Evolutionary conservation across 495 filamentous ascomycete species (phyloP).

Genomic region (Aspergillus olivimuriae): DNA sequence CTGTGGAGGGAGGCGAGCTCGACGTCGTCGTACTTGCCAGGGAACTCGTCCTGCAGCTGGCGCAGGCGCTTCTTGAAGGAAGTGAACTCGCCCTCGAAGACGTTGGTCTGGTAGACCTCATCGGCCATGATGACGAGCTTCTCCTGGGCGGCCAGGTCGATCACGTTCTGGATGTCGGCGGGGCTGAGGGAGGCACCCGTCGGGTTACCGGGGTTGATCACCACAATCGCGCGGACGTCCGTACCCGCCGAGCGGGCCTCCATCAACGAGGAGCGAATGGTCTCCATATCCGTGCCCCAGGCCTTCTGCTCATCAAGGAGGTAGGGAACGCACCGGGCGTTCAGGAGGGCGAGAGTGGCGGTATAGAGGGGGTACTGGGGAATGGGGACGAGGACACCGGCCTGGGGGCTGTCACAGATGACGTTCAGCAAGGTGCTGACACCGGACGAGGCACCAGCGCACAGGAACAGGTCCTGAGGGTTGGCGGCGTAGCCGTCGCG

Average conservation of each 20-base stretch:
- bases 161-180: conserved; percentile 71
- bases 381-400: conserved; percentile 88
- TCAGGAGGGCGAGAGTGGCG: conserved; percentile 77
- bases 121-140: conserved; percentile 87
- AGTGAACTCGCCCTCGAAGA: conserved; percentile 87
- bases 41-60: conserved; percentile 67
- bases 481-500: conserved; percentile 84
- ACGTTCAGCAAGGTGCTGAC: conserved; percentile 88
- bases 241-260: conserved; percentile 68
- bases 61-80: conserved; percentile 90
- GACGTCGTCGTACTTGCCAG: conserved; percentile 71
- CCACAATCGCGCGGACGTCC: conserved; percentile 85
- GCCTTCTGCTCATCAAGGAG: conserved; percentile 76
- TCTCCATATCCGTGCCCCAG: conserved; percentile 79
- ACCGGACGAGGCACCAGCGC: conserved; percentile 84
- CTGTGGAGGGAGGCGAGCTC: conserved; percentile 85
- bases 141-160: conserved; percentile 80
- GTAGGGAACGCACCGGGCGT: conserved; percentile 87
- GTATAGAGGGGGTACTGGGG: conserved; percentile 98
- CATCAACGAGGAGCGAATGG: conserved; percentile 63
- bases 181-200: conserved; percentile 79
- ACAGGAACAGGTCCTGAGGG: conserved; percentile 74
- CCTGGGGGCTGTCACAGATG: conserved; percentile 71
- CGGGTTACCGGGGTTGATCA: conserved; percentile 98
- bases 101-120: conserved; percentile 98